Base-by-base conservation (phyloP, 495 filamentous ascomycete species). In the Oleoguttula mirabilis region DNA sequence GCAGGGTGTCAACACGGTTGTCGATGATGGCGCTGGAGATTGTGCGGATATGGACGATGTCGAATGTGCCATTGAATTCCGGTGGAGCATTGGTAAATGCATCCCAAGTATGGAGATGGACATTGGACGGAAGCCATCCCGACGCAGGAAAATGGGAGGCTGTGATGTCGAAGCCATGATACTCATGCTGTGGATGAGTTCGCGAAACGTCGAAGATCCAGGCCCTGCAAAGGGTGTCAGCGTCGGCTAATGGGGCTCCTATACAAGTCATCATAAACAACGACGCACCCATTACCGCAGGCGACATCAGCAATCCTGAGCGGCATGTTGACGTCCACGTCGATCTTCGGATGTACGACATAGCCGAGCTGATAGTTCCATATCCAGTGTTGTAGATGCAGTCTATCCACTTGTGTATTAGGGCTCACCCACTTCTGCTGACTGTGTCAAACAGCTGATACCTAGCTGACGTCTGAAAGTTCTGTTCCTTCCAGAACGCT, bases 21-120 rank as follows among this genome's bases (percentile, higher is more conserved):
- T 56, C 39, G 6, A 46, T 22, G 5, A 66, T 36, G 11, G 57
- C 48, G 16, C 56, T 51, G 20, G 55, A 32, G 10, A 64, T 48
- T 4, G 63, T 48, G 14, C 61, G 53, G 1, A 62, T 25, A 42
- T 66, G 61, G 2, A 68, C 52, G 10, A 66, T 45, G 35, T 66
- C 62, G 43, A 62, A 68, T 22, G 28, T 28, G 3, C 41, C 54
- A 0, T 28, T 15, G 4, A 62, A 45, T 1, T 59, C 46, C 10
- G 30, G 14, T 7, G 56, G 60, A 1, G 56, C 39, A 0, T 47
- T 40, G 10, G 44, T 28, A 30, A 56, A 41, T n/a, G 60, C 32
- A 36, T 64, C 54, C 32, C 56, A 58, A 17, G 45, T 20, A 17
- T 57, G 46, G 10, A 62, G 39, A 6, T 31, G 40, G 2, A 62